These are phyloP conservation scores for Epichloe sibirici DNA, from an alignment of 2,329 filamentous ascomycete genomes.

Conservation along the genomic window DNA sequence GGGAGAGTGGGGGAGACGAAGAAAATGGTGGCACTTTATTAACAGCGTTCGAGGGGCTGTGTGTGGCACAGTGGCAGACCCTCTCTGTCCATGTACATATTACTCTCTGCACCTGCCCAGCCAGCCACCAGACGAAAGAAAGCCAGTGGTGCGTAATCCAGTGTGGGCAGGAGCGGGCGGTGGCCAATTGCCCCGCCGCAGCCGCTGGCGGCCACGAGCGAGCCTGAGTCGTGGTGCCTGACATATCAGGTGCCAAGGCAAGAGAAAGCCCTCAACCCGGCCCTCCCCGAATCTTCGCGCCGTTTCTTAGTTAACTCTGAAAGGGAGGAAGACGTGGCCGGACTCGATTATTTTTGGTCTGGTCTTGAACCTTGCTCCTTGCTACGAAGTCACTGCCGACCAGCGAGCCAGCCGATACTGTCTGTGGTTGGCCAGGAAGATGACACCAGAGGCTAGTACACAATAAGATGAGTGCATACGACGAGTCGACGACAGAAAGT, in stretches of 20 bases:
- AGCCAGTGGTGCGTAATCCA: neutral
- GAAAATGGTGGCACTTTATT: slow-evolving; percentile 1
- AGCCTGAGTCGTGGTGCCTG: neutral
- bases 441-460: too few species aligned
- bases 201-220: neutral
- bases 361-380: too few species aligned
- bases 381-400: too few species aligned
- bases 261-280: neutral
- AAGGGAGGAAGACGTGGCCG: neutral
- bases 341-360: too few species aligned
- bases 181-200: slow-evolving; percentile 1
- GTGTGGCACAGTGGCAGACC: neutral
- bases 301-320: neutral
- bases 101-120: neutral
- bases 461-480: too few species aligned
- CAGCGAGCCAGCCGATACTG: too few species aligned
- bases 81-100: too few species aligned
- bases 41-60: neutral
- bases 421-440: too few species aligned
- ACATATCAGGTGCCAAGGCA: neutral
- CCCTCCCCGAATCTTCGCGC: neutral
- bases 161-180: neutral
- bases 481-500: too few species aligned
- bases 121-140: neutral
- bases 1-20: slow-evolving; percentile 5